Percentiles rank a stretch among this genome's conserved stretches.
Evolutionary conservation across 2,329 filamentous ascomycete genomes (phyloP).

Genomic region (Alternaria sp.): DNA sequence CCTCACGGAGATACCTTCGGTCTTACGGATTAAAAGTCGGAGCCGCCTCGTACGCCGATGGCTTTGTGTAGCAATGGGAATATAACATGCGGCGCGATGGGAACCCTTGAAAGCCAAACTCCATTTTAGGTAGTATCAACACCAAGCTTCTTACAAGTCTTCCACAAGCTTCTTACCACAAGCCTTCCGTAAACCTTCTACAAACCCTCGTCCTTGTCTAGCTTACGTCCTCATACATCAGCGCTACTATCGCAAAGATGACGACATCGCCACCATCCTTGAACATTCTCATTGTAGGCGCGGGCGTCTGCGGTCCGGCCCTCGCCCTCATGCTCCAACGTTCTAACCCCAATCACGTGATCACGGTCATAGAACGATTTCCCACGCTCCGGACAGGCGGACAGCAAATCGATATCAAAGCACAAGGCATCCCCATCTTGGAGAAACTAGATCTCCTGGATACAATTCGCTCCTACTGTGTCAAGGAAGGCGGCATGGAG

Average conservation of each 20-base stretch:
- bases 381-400: slow-evolving; percentile 55
- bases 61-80: neutral
- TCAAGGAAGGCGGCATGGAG: slow-evolving; percentile 52
- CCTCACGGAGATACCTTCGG: neutral
- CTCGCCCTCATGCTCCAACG: slow-evolving; percentile 62
- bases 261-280: slow-evolving; percentile 14
- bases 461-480: slow-evolving; percentile 42
- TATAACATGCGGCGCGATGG: neutral
- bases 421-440: slow-evolving; percentile 53
- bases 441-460: slow-evolving; percentile 52
- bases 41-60: neutral
- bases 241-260: neutral
- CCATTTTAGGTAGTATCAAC: no score
- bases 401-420: slow-evolving; percentile 58
- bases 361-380: slow-evolving; percentile 56
- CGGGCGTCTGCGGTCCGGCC: slow-evolving; percentile 44
- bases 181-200: no score
- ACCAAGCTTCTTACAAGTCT: no score
- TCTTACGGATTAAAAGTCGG: neutral
- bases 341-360: slow-evolving; percentile 45
- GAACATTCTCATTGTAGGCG: slow-evolving; percentile 42
- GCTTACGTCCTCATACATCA: neutral
- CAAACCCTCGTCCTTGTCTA: no score
- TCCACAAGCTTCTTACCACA: no score
- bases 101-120: no score